Evolutionary conservation across 805 yeast species (phyloP).

Genomic region (Candida tammaniensis): DNA sequence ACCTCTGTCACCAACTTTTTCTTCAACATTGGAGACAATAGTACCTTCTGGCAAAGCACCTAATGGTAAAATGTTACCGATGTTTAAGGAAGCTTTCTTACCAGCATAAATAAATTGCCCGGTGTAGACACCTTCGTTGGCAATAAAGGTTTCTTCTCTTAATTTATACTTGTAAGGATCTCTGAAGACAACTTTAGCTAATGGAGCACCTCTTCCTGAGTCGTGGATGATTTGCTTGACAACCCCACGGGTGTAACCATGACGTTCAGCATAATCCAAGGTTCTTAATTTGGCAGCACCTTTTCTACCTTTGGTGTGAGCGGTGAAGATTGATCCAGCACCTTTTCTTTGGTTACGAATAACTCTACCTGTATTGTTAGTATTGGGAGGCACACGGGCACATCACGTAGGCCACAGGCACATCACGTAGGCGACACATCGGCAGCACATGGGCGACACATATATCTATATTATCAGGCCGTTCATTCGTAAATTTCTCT

Average conservation of each 20-base stretch:
- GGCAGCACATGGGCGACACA: too few relatives aligned
- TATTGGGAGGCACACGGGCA: too few relatives aligned
- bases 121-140: constrained; percentile 99
- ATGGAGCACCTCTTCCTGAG: constrained; percentile 99
- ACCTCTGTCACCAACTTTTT: constrained; percentile 99
- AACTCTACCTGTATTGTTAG: constrained; percentile 77
- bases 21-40: constrained; percentile 96
- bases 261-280: constrained; percentile 98
- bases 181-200: constrained; percentile 98
- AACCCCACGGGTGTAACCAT: constrained; percentile 99
- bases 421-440: too few relatives aligned
- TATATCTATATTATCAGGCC: too few relatives aligned
- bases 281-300: constrained; percentile 99
- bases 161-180: constrained; percentile 98
- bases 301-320: constrained; percentile 99
- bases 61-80: constrained; percentile 96
- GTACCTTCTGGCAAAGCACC: constrained; percentile 99
- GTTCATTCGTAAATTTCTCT: too few relatives aligned
- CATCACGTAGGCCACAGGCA: too few relatives aligned
- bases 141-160: constrained; percentile 98
- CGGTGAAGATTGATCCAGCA: constrained; percentile 99
- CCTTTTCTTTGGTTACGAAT: constrained; percentile 99
- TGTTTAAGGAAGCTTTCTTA: constrained; percentile 94
- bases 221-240: constrained; percentile 99
- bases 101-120: constrained; percentile 99